These are phyloP conservation scores for Talaromyces adpressus DNA, from an alignment of 495 filamentous ascomycete genomes.

Conservation along the genomic window DNA sequence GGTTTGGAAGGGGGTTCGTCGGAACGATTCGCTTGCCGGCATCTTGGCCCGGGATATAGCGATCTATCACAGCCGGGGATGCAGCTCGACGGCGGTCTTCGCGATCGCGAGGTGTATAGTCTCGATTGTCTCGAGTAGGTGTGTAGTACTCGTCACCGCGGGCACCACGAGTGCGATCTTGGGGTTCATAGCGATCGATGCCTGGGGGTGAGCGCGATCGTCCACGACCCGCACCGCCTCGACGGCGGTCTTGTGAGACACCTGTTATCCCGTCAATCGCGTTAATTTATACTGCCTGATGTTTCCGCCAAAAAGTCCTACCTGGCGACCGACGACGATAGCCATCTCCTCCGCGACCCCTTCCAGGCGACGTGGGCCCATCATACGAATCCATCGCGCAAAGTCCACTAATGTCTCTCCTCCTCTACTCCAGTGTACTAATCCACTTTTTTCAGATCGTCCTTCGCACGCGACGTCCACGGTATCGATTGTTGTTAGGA, in stretches of 20 bases:
- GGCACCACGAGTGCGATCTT: slow-evolving; percentile 42
- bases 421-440: not conserved
- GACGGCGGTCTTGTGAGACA: slow-evolving; percentile 42
- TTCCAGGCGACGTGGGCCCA: slow-evolving; percentile 31
- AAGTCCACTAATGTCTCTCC: not conserved
- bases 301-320: slow-evolving; percentile 20
- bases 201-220: slow-evolving; percentile 67
- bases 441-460: not conserved
- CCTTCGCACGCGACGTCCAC: not conserved
- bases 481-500: not conserved
- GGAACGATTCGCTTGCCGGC: slow-evolving; percentile 46
- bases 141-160: slow-evolving; percentile 44
- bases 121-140: slow-evolving; percentile 40
- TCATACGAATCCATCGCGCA: slow-evolving; percentile 38
- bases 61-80: slow-evolving; percentile 71
- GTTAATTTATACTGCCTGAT: not conserved
- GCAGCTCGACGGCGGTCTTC: slow-evolving; percentile 60
- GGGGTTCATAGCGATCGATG: slow-evolving; percentile 68
- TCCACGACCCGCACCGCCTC: slow-evolving; percentile 28
- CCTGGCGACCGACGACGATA: slow-evolving; percentile 46
- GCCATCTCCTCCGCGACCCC: slow-evolving; percentile 31
- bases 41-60: slow-evolving; percentile 88
- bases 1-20: slow-evolving; percentile 72
- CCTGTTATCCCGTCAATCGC: slow-evolving; percentile 8
- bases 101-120: slow-evolving; percentile 61